Percentiles rank a stretch among this genome's conserved stretches.
Conservation (phyloP, 306 rosid species). For the Vicia villosa region DNA sequence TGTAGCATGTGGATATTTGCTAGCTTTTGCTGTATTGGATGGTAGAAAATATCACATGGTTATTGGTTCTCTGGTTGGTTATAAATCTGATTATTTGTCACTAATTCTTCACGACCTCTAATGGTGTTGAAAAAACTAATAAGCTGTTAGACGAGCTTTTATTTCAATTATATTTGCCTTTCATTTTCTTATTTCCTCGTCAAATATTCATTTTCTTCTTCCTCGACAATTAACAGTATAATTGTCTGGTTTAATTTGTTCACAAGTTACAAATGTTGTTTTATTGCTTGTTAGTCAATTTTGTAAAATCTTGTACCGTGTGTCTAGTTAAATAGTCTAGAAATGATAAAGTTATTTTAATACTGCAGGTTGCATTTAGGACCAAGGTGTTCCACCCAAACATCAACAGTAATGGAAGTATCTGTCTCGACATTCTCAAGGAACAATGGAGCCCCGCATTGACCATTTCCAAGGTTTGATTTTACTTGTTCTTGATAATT, state of each 20-base stretch:
- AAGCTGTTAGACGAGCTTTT: too few species aligned
- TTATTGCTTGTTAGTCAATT: not conserved
- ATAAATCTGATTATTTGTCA: not conserved
- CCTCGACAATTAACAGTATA: not conserved
- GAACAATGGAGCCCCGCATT: too few species aligned
- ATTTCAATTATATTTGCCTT: too few species aligned
- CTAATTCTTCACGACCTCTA: too few species aligned
- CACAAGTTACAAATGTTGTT: not conserved
- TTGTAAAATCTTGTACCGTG: not conserved
- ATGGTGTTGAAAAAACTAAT: too few species aligned
- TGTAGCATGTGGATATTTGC: not conserved
- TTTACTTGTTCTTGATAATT: not conserved
- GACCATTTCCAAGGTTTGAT: conserved; percentile 7
- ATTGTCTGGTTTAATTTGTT: not conserved
- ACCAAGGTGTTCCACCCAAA: conserved; percentile 53
- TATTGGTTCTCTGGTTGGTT: not conserved
- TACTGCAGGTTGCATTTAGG: conserved; percentile 80
- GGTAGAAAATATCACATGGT: not conserved
- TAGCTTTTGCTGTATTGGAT: too few species aligned
- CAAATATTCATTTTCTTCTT: not conserved
- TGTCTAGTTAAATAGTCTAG: not conserved
- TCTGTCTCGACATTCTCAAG: too few species aligned
- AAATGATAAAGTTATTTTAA: conserved; percentile 3
- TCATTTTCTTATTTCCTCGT: not conserved
- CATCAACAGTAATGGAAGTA: too few species aligned